phyloP scores from a whole-genome alignment of 129 eudicot genomes.

The Lactuca sativa region DNA sequence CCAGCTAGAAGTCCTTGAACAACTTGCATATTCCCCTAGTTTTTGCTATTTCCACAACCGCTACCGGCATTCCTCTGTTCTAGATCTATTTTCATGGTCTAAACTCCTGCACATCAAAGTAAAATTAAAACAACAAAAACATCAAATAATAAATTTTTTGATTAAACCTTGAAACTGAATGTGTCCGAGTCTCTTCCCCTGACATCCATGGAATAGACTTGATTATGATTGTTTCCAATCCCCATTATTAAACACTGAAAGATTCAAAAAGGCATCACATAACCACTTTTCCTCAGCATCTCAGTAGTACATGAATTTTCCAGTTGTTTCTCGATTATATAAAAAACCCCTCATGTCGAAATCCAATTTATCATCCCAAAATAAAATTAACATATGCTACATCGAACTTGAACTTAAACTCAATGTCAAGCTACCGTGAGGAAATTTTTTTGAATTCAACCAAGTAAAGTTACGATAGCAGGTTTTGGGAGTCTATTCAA shows the following conservation, averaged over 20 bases:
- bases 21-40: no score
- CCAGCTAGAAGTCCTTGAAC: no score
- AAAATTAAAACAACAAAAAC: no score
- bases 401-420: neutral
- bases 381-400: slow-evolving; percentile 7
- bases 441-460: neutral
- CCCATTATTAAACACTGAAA: slow-evolving; percentile 63
- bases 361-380: slow-evolving; percentile 16
- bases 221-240: slow-evolving; percentile 48
- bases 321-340: neutral
- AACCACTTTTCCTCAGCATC: slow-evolving; percentile 59
- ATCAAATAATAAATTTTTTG: no score
- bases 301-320: neutral
- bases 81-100: no score
- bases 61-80: no score
- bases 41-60: no score
- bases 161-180: no score
- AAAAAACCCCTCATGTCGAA: slow-evolving; percentile 9
- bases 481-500: slow-evolving; percentile 12
- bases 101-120: no score
- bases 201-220: slow-evolving; percentile 57
- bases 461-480: slow-evolving; percentile 14
- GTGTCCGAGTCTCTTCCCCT: neutral
- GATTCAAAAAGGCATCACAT: slow-evolving; percentile 55
- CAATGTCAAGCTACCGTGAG: slow-evolving; percentile 4